These are phyloP conservation scores for Capronia coronata DNA, from an alignment of 2,329 filamentous ascomycete species.

Conservation along the genomic window DNA sequence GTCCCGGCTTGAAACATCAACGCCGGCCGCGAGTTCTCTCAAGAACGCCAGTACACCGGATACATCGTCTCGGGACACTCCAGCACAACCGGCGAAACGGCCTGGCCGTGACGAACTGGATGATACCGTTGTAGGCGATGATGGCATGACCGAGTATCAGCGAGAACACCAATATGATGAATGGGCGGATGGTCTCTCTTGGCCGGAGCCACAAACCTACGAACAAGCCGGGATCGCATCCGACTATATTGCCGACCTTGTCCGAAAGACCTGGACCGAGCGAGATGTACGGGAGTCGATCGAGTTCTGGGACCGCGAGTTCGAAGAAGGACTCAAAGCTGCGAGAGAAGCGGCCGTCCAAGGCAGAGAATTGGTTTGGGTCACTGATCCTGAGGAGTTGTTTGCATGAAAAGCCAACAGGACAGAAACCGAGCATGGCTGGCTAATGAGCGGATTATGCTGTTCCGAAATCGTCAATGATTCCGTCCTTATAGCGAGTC, in stretches of 20 bases:
- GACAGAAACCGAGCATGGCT: background rate
- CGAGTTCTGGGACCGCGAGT: conserved; percentile 22
- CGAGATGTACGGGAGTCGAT: conserved; percentile 15
- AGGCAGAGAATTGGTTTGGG: conserved; percentile 18
- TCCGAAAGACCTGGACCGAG: conserved; percentile 23
- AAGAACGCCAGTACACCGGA: background rate
- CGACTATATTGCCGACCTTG: conserved; percentile 15
- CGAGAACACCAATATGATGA: conserved; percentile 21
- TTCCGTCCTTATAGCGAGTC: too few species aligned
- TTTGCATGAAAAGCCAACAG: conserved; percentile 1
- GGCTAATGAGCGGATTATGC: background rate
- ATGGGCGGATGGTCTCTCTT: conserved; percentile 17
- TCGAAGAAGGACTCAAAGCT: conserved; percentile 17
- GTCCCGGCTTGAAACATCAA: conserved; percentile 8
- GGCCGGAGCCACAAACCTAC: conserved; percentile 16
- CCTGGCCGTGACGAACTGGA: conserved; percentile 17
- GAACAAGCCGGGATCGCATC: conserved; percentile 18
- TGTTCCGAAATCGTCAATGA: too few species aligned
- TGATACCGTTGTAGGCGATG: conserved; percentile 16
- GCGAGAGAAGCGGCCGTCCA: conserved; percentile 12
- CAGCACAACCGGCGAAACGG: background rate
- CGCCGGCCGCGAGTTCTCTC: background rate
- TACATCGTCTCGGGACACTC: conserved; percentile 1
- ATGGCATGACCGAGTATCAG: conserved; percentile 23
- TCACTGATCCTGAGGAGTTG: conserved; percentile 19